A percentile compares a stretch with the other conserved stretches of the same genome.
Conservation (phyloP, 345 rosid genomes). For the Carallia brachiata region DNA sequence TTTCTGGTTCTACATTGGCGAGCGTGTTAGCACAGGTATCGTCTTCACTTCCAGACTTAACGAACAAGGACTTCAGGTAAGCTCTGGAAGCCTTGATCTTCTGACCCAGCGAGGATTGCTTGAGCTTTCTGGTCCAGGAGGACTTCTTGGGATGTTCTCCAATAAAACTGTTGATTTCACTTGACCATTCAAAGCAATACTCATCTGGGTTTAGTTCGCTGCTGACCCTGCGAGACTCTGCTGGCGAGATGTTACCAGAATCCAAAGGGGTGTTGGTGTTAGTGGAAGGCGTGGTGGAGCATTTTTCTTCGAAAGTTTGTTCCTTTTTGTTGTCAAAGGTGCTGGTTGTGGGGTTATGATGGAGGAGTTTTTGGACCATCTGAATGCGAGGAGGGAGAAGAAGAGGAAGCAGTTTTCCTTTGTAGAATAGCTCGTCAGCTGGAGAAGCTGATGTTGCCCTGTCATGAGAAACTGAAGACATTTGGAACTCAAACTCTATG, state of each 20-base stretch:
- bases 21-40: constrained; percentile 42
- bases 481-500: constrained; percentile 85
- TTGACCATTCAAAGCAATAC: constrained; percentile 58
- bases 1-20: constrained; percentile 29
- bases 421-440: constrained; percentile 94
- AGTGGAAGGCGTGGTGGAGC: constrained; percentile 17
- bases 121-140: constrained; percentile 52
- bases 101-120: constrained; percentile 49
- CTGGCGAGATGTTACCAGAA: constrained; percentile 44
- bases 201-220: constrained; percentile 54
- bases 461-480: constrained; percentile 49
- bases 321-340: constrained; percentile 14
- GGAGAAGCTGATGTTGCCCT: constrained; percentile 45
- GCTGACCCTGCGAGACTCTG: constrained; percentile 56
- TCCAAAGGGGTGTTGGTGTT: constrained; percentile 26
- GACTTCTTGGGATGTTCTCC: constrained; percentile 30
- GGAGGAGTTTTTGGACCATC: constrained; percentile 74
- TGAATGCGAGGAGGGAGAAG: constrained; percentile 76
- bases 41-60: constrained; percentile 56
- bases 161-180: constrained; percentile 44
- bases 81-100: constrained; percentile 75
- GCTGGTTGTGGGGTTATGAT: constrained; percentile 34
- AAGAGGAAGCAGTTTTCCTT: constrained; percentile 94
- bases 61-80: constrained; percentile 62
- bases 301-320: constrained; percentile 29